Evolutionary conservation across 192 early-diverging fungal species (phyloP), one percentile per base, ranked within the genome.

Genomic region (Entomortierella parvispora): DNA sequence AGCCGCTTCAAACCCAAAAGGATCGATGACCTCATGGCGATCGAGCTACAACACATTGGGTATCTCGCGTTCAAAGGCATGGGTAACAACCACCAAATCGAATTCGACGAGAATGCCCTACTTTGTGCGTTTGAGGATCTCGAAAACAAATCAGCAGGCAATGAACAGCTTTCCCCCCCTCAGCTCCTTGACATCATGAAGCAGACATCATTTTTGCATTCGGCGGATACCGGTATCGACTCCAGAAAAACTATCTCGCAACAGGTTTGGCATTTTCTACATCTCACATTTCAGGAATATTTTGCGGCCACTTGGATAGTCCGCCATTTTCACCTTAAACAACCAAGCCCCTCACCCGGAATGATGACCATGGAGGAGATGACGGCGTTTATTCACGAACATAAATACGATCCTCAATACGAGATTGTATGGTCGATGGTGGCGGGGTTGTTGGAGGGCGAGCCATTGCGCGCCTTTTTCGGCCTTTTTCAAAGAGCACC

Each of bases 381-480:
- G 20, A 48, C 2, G 15, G 45, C 29, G 26, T 61, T 61, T 48
- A 29, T 61, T 1, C 45, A 46, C 17, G 23, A 61, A 31, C 59
- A 61, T 31, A 61, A 61, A 48, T 61, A 61, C 31, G 49, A 61
- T 46, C 59, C 59, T n/a, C 58, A 26, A 20, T 69, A 62, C 34
- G 58, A 69, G 32, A 69, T 69, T 62, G 44, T 69, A 23, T 69
- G 58, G 68, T 69, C 58, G 58, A 69, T 69, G 68, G 59, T 69
- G 28, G 61, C 61, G 51, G 61, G 61, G 14, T 25, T 63, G 46
- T 46, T 61, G n/a, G 46, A 48, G 32, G 59, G 59, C 0, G 26
- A 11, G 28, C 43, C 59, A 22, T 22, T 61, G 31, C 29, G 31
- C 3, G 1, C 18, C 6, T 61, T 50, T 49, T 61, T 61, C 8